phyloP scores from a whole-genome alignment of 1,284 basidiomycete genomes.

The Sporisorium sorghi region DNA sequence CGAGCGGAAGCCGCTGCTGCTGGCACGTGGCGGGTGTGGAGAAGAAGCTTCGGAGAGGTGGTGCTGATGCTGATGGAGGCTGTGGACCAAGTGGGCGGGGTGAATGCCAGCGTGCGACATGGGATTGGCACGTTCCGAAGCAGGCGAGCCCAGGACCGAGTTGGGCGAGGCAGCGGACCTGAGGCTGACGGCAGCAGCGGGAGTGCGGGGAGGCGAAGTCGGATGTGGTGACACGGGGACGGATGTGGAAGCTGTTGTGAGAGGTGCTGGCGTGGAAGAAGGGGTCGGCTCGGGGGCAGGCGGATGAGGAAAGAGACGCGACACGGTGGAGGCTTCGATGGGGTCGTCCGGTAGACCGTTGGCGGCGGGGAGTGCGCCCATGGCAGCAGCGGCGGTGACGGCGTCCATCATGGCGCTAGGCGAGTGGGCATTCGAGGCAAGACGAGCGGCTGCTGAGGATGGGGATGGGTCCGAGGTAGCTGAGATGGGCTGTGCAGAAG shows the following conservation, averaged over 20 bases:
- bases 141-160: slow-evolving; percentile 23
- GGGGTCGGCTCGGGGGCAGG: slow-evolving; percentile 47
- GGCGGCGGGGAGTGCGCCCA: slow-evolving; percentile 53
- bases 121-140: slow-evolving; percentile 34
- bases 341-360: slow-evolving; percentile 65
- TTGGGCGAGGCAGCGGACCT: slow-evolving; percentile 24
- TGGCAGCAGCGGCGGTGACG: slow-evolving; percentile 33
- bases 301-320: slow-evolving; percentile 61
- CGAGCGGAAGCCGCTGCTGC: slow-evolving; percentile 32
- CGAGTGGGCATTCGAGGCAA: slow-evolving; percentile 12
- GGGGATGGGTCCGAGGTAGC: slow-evolving; percentile 8
- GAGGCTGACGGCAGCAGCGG: slow-evolving; percentile 25
- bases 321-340: slow-evolving; percentile 53
- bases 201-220: slow-evolving; percentile 30
- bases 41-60: slow-evolving; percentile 17
- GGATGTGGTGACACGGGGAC: slow-evolving; percentile 43
- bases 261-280: slow-evolving; percentile 7
- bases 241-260: slow-evolving; percentile 18
- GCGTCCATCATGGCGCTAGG: slow-evolving; percentile 27
- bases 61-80: slow-evolving; percentile 40
- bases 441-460: slow-evolving; percentile 15
- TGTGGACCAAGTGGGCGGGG: slow-evolving; percentile 29
- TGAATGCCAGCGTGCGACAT: slow-evolving; percentile 20
- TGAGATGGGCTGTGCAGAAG: slow-evolving; percentile 11
- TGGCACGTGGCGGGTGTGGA: slow-evolving; percentile 4